These are phyloP conservation scores for Leishmania tropica DNA, from an alignment of 208 protist species.

Conservation along the genomic window DNA sequence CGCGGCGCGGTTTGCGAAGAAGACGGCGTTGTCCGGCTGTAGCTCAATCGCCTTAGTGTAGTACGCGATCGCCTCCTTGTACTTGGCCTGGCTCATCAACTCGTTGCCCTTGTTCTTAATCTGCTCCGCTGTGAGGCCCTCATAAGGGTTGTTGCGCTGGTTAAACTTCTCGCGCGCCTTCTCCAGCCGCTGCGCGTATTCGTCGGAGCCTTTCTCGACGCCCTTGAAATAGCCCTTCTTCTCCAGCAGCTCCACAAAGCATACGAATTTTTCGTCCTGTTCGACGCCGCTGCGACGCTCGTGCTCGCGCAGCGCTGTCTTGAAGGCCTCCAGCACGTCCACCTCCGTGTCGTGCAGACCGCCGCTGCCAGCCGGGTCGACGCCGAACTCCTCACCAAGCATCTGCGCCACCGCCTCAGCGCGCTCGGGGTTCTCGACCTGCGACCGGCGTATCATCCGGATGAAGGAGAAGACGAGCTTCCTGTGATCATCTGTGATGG, in stretches of 20 bases:
- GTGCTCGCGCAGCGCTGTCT: constrained; percentile 46
- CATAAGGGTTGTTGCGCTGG: constrained; percentile 91
- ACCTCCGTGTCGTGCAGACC: constrained; percentile 71
- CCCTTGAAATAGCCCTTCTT: constrained; percentile 93
- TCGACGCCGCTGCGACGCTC: constrained; percentile 45
- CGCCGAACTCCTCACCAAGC: constrained; percentile 74
- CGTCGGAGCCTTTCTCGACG: constrained; percentile 63
- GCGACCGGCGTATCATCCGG: constrained; percentile 57
- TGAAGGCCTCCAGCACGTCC: constrained; percentile 69
- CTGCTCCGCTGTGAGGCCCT: constrained; percentile 89
- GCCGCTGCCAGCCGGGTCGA: constrained; percentile 74
- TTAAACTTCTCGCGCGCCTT: constrained; percentile 91
- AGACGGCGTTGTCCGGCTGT: constrained; percentile 85
- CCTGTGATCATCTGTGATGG: constrained; percentile 75
- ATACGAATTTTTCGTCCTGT: constrained; percentile 86
- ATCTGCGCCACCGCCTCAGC: constrained; percentile 57
- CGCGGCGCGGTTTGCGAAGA: constrained; percentile 92
- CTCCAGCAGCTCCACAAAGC: constrained; percentile 85
- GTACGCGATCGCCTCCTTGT: constrained; percentile 93
- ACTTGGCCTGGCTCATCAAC: constrained; percentile 89
- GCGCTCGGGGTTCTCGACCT: constrained; percentile 45
- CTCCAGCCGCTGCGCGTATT: constrained; percentile 79
- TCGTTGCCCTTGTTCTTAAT: constrained; percentile 95
- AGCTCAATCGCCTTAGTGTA: constrained; percentile 95
- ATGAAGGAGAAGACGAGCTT: constrained; percentile 91